Evolutionary conservation across 2,329 filamentous ascomycete species (phyloP).

Genomic region (Clonostachys rhizophaga): DNA sequence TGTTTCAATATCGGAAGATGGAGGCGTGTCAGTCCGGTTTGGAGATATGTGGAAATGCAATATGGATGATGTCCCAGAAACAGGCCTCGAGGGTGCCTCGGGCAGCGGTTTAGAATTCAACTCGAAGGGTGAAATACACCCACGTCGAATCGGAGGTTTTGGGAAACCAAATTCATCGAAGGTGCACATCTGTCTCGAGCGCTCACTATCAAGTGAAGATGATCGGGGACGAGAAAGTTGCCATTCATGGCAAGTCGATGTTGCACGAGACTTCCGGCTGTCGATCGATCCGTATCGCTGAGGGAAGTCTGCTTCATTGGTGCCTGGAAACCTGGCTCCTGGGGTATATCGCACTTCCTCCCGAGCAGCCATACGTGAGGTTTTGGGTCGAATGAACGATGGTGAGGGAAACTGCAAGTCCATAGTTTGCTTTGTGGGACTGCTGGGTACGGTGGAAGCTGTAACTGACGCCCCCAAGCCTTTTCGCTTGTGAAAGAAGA

Average conservation of each 20-base stretch:
- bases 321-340: too few relatives aligned
- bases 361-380: slow-evolving; percentile 51
- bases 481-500: slow-evolving; percentile 42
- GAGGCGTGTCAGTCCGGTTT: slow-evolving; percentile 22
- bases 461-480: slow-evolving; percentile 9
- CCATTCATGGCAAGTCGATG: slow-evolving; percentile 4
- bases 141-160: slow-evolving; percentile 15
- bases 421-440: slow-evolving; percentile 10
- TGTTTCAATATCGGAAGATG: slow-evolving; percentile 24
- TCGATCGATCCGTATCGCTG: neutral
- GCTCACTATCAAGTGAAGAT: slow-evolving; percentile 14
- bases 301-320: too few relatives aligned
- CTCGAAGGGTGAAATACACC: slow-evolving; percentile 6
- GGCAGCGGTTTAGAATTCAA: slow-evolving; percentile 11
- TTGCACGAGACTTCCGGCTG: neutral
- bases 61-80: slow-evolving; percentile 14
- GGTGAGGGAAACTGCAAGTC: slow-evolving; percentile 41
- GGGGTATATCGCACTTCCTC: slow-evolving; percentile 29
- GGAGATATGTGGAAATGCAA: slow-evolving; percentile 10
- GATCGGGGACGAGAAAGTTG: slow-evolving; percentile 13
- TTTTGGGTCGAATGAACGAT: slow-evolving; percentile 51
- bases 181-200: slow-evolving; percentile 13
- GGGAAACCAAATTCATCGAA: slow-evolving; percentile 31
- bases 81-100: slow-evolving; percentile 14
- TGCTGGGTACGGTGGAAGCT: slow-evolving; percentile 5